Evolutionary conservation across 2,329 filamentous ascomycete genomes (phyloP).

Genomic region (Aspergillus bombycis): DNA sequence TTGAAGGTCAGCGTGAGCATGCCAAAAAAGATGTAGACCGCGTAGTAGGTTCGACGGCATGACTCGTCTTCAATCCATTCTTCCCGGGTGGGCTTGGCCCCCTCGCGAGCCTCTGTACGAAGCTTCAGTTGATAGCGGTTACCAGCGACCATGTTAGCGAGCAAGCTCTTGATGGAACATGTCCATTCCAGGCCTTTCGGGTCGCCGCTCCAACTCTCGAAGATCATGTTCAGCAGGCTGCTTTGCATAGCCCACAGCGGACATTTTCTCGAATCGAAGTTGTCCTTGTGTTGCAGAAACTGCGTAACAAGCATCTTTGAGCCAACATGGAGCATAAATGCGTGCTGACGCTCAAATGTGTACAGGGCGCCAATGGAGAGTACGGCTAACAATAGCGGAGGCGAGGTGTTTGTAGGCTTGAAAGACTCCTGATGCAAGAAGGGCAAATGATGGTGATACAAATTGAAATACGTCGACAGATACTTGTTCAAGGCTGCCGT

Average conservation of each 20-base stretch:
- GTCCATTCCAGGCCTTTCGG: constrained; percentile 98
- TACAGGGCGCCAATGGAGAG: constrained; percentile 95
- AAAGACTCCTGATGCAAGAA: constrained; percentile 95
- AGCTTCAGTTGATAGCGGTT: constrained; percentile 96
- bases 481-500: constrained; percentile 85
- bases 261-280: constrained; percentile 96
- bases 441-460: constrained; percentile 95
- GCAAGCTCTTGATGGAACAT: constrained; percentile 95
- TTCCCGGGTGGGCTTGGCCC: constrained; percentile 72
- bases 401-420: constrained; percentile 75
- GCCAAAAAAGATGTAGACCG: constrained; percentile 98
- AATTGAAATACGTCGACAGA: constrained; percentile 90
- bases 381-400: constrained; percentile 83
- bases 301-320: constrained; percentile 97
- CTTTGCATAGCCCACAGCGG: constrained; percentile 98
- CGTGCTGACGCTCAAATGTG: constrained; percentile 95
- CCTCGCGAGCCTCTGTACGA: constrained; percentile 83
- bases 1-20: constrained; percentile 94
- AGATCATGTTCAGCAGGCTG: constrained; percentile 96
- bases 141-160: constrained; percentile 98
- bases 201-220: constrained; percentile 98
- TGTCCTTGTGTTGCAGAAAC: constrained; percentile 96
- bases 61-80: constrained; percentile 98
- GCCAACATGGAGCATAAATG: constrained; percentile 95
- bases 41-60: constrained; percentile 94